Evolutionary conservation across 345 rosid genomes (phyloP).

Genomic region (Carallia pectinifolia): DNA sequence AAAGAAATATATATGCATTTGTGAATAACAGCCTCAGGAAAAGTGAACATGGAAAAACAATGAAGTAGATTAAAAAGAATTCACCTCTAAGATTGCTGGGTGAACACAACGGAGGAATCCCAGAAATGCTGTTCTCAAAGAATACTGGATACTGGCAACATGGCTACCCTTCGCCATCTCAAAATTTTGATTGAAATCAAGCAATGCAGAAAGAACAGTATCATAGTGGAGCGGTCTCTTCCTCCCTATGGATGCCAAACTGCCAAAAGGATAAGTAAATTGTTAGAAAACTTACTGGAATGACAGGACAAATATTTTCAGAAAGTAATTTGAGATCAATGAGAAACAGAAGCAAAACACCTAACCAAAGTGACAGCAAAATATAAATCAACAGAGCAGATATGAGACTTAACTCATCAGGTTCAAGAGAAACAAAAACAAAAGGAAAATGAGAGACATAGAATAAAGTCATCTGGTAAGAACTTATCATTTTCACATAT

Average conservation of each 20-base stretch:
- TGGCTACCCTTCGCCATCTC: constrained; percentile 62
- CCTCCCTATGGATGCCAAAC: constrained; percentile 89
- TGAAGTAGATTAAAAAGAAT: background rate
- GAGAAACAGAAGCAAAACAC: background rate
- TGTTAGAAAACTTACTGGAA: constrained; percentile 26
- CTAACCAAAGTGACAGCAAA: background rate
- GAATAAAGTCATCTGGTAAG: too few species aligned
- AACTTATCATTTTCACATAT: too few species aligned
- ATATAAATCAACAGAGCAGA: background rate
- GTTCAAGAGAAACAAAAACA: background rate
- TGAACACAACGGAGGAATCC: constrained; percentile 83
- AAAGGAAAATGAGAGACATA: too few species aligned
- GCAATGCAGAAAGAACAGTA: constrained; percentile 66
- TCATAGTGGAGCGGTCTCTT: constrained; percentile 76
- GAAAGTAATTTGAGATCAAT: background rate
- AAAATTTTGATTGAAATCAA: constrained; percentile 62
- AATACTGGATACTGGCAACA: constrained; percentile 71
- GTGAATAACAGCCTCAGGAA: background rate
- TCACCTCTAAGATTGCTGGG: constrained; percentile 79
- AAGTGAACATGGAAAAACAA: background rate
- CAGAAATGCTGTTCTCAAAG: constrained; percentile 84
- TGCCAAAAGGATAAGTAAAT: constrained; percentile 43
- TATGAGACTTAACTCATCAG: background rate
- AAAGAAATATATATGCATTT: background rate
- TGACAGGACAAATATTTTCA: background rate